Percentiles rank a stretch among this genome's conserved stretches.
phyloP scores from a whole-genome alignment of 2,329 filamentous ascomycete species.

The Penicillium sp. region DNA sequence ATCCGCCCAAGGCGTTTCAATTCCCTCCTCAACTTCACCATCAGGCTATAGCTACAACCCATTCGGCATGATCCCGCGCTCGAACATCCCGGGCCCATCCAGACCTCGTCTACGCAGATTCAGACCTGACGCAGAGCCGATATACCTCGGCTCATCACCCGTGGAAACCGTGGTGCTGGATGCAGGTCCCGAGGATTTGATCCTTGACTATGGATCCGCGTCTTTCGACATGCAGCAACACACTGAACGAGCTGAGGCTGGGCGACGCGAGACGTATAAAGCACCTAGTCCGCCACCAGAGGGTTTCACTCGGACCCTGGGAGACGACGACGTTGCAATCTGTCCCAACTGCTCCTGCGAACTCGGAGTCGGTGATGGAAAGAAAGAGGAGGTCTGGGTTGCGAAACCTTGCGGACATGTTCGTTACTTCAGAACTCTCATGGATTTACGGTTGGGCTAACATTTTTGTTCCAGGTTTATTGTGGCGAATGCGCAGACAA shows the following conservation, averaged over 20 bases:
- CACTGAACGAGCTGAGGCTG: background rate
- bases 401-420: constrained; percentile 92
- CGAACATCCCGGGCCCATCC: no score
- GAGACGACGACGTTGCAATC: constrained; percentile 70
- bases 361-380: constrained; percentile 69
- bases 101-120: background rate
- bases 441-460: constrained; percentile 4
- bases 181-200: background rate
- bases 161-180: background rate
- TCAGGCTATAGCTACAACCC: no score
- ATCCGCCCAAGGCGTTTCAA: no score
- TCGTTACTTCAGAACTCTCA: constrained; percentile 36
- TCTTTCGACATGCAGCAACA: constrained; percentile 9
- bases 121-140: background rate
- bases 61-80: no score
- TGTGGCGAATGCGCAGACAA: constrained; percentile 50
- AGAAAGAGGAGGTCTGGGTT: constrained; percentile 88
- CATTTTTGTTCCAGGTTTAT: constrained; percentile 41
- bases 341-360: constrained; percentile 88
- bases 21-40: no score
- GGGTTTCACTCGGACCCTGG: constrained; percentile 80
- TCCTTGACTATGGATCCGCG: constrained; percentile 11
- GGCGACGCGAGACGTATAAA: constrained; percentile 50
- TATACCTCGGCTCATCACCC: background rate
- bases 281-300: constrained; percentile 64